Evolutionary conservation across 129 eudicot species (phyloP).

Genomic region (Centella asiatica): DNA sequence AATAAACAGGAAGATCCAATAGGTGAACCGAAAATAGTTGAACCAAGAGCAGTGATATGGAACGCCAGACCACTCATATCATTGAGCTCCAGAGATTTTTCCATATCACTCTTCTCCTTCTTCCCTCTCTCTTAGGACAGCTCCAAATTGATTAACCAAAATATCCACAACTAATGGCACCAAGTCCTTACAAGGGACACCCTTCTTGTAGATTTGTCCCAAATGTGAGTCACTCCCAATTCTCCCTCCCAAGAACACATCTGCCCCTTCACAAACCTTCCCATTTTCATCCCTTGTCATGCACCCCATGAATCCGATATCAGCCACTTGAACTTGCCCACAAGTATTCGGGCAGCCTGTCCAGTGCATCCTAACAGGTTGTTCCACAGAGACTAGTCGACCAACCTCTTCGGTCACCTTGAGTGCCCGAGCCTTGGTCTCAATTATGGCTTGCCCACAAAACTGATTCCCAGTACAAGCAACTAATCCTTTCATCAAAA

Average conservation of each 20-base stretch:
- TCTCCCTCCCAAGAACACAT: constrained; percentile 83
- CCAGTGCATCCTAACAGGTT: constrained; percentile 93
- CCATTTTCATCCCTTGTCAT: constrained; percentile 76
- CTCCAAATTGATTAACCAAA: constrained; percentile 71
- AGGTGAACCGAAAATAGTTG: no score
- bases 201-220: constrained; percentile 77
- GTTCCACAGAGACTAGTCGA: constrained; percentile 51
- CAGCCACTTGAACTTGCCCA: constrained; percentile 98
- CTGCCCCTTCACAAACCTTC: constrained; percentile 75
- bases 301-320: constrained; percentile 98
- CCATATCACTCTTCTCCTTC: constrained; percentile 59
- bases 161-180: constrained; percentile 79
- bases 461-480: constrained; percentile 98
- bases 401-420: constrained; percentile 80
- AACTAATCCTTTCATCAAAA: constrained; percentile 79
- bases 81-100: no score
- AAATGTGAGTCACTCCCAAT: constrained; percentile 91
- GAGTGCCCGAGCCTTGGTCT: constrained; percentile 81
- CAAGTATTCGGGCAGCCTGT: constrained; percentile 96
- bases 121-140: constrained; percentile 59
- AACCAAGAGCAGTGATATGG: no score
- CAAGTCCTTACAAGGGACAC: constrained; percentile 79
- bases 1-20: no score
- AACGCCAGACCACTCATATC: no score
- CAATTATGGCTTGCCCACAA: constrained; percentile 94